Evolutionary conservation across 139 green algal species (phyloP), one percentile per base, ranked within the genome.

Genomic region (Micractinium conductrix): DNA sequence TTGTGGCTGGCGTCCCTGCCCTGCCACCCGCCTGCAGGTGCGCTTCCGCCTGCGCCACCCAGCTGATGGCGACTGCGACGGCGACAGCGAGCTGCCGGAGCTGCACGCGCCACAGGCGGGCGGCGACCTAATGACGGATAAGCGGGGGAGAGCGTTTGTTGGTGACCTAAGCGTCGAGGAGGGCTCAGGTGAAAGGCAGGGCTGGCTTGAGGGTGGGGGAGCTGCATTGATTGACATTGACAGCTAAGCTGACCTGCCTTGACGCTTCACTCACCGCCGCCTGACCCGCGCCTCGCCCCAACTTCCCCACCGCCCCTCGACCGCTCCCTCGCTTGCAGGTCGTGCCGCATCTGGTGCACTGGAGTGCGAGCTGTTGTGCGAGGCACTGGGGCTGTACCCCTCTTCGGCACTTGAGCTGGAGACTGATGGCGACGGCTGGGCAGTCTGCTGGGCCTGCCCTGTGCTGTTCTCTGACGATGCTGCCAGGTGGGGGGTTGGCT

Each of bases 401-500:
- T 68, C 21, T n/a, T 40, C 78, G 12, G 37, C 74, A 26, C 44
- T 58, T 4, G 75, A 86, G 45, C 68, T 86, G 48, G 85, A 88
- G 28, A 85, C 69, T 19, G 85, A 88, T 38, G 17, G 33, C 4
- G 85, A 89, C 9, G 87, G 85, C n/a, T 92, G 85, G 88, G 79
- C 58, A 0, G 78, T 75, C 1, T 79, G 60, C 21, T 95, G 92
- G 92, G 43, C 43, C 26, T 86, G 84, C 37, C 60, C 72, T 24
- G 88, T 96, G 69, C 78, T 95, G 40, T 96, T 96, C 75, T 87
- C 86, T 7, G 92, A 96, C 72, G 86, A 96, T 71, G 85, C 85
- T 1, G 84, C 89, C n/a, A 74, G 76, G 67, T 37, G 33, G 12
- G 35, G 10, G 65, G n/a, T 44, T 40, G 4, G 65, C 8, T 12